Base-by-base conservation (phyloP, 805 yeast genomes). In the Teunomyces pallodes region DNA sequence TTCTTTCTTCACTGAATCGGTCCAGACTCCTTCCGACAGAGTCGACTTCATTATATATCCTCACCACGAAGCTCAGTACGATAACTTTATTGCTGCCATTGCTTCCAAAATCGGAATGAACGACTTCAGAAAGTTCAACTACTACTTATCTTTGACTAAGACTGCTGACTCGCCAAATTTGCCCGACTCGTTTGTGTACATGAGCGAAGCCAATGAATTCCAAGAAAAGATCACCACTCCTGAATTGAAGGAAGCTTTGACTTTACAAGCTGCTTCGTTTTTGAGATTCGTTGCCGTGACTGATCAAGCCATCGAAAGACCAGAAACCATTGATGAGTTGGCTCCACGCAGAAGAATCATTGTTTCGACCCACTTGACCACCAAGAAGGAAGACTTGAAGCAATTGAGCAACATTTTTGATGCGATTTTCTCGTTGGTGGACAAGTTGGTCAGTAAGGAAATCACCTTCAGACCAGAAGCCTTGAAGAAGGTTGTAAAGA, bases 161-260 rank as follows among this genome's bases (percentile, higher is more conserved):
- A 88, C 96, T 36, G 58, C 85, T 36, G 96, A 90, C 63, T 82
- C 86, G 24, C 64, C 77, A 26, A 76, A 79, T 55, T 74, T 92
- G 57, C 96, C 97, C 31, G 58, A 70, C 40, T 82, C 86, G 54
- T 87, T 78, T 61, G 96, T 89, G 26, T 89, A 81, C 70, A 91
- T 94, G 98, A 76, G 87, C 57, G 99, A 94, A 75, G 82, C 82
- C 48, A 77, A 83, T 52, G 98, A 92, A 65, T 76, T 88, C 71
- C 90, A 85, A 55, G 89, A 82, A 4, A 71, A 80, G 49, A 70
- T 87, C 45, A 75, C 78, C 55, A 76, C 82, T 45, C 70, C 72
- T 26, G 79, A 77, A 51, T 65, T 74, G 46, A 57, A 57, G 35
- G 50, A 50, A 9, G 55, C 65, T n/a, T 63, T 70, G 52, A 75